phyloP scores from a whole-genome alignment of 2,329 filamentous ascomycete species.

The Acrodontium crateriforme region DNA sequence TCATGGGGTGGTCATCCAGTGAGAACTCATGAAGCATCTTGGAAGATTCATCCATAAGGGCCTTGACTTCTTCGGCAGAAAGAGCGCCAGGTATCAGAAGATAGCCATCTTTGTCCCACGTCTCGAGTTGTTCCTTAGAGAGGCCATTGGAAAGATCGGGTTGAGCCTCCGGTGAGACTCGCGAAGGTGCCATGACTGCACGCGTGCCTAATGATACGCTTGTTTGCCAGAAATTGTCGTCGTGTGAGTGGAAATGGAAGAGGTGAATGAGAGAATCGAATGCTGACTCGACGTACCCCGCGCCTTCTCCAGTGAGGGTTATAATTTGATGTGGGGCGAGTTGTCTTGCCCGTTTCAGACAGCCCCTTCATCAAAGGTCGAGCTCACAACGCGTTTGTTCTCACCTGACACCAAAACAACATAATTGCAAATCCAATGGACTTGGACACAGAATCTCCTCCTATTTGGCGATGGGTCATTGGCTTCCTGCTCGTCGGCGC shows the following conservation, averaged over 20 bases:
- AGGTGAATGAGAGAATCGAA: too few relatives aligned
- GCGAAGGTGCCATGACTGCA: constrained; percentile 6
- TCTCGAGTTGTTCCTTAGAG: constrained; percentile 52
- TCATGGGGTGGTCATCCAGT: constrained; percentile 78
- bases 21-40: constrained; percentile 61
- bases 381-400: too few relatives aligned
- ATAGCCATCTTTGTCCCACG: constrained; percentile 76
- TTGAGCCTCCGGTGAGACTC: constrained; percentile 14
- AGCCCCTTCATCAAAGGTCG: too few relatives aligned
- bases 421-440: too few relatives aligned
- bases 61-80: constrained; percentile 46
- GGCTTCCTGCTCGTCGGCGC: constrained; percentile 83
- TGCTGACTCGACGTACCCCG: constrained; percentile 13
- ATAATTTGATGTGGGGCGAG: too few relatives aligned
- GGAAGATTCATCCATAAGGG: constrained; percentile 62
- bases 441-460: too few relatives aligned
- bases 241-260: neutral
- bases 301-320: constrained; percentile 6
- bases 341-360: too few relatives aligned
- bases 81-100: constrained; percentile 74
- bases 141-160: constrained; percentile 38
- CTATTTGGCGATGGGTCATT: constrained; percentile 65
- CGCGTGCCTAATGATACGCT: neutral
- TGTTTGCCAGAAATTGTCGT: neutral
- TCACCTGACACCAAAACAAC: too few relatives aligned